Evolutionary conservation across 192 early-diverging fungal species (phyloP), one percentile per base, ranked within the genome.

Genomic region (Dissophora globulifera): DNA sequence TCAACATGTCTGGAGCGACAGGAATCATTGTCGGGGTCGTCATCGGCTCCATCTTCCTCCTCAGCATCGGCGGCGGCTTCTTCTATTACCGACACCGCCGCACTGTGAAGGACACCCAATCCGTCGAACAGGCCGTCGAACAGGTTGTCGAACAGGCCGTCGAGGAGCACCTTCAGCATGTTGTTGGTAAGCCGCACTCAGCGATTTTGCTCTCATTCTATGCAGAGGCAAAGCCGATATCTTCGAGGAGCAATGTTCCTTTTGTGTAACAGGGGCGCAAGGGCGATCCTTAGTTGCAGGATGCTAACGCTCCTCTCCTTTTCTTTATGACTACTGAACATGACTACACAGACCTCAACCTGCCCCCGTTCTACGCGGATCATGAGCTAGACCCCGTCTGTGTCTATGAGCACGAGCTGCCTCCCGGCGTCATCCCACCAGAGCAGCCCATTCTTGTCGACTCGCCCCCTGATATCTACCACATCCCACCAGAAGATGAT

Each of bases 331-430:
- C n/a, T n/a, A n/a, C n/a, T n/a, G n/a, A n/a, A 20, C 17, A 2
- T 16, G 4, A 12, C 9, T 8, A 38, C 9, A 48, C 40, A 76
- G 72, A 59, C 29, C 10, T 52, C 41, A 76, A 65, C 38, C 15
- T 66, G 42, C 64, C 64, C 4, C 72, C 72, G 25, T 55, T 55
- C 47, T 76, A 76, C 26, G 30, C n/a, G 11, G 58, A 67, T 58
- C 62, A 67, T 56, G 64, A 55, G 22, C 41, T 67, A 46, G 72
- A 76, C 47, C 72, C 72, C 11, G 72, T 76, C 26, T 65, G 62
- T 46, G 59, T 76, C 43, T 76, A 62, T 50, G 72, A 76, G 27
- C 63, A 76, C 41, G 72, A 76, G 35, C 45, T 76, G 3, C 63
- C 57, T 2, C 72, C 58, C 8, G 63, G 57, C 23, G 50, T 42